phyloP scores from a whole-genome alignment of 768 basidiomycete species.

The Boletus speciosus region DNA sequence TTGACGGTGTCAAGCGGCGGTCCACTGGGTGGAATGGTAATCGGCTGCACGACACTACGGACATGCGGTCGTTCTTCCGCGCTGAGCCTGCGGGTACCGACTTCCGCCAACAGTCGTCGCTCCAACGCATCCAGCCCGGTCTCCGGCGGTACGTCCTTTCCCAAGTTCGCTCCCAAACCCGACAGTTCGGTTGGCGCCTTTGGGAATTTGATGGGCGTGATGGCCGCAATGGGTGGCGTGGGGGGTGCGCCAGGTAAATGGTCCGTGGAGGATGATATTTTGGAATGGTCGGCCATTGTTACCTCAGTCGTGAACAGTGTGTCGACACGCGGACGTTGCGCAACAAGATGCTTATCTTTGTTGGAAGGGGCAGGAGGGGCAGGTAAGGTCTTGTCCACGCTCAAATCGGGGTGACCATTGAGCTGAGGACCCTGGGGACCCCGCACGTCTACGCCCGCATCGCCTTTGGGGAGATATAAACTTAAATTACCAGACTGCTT shows the following conservation, averaged over 20 bases:
- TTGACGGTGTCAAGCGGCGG: conserved; percentile 29
- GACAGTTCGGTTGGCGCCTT: conserved; percentile 32
- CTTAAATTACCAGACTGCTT: conserved; percentile 27
- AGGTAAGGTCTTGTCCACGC: conserved; percentile 59
- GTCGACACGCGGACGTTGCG: conserved; percentile 30
- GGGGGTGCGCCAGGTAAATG: conserved; percentile 35
- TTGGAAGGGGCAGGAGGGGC: conserved; percentile 51
- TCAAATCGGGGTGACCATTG: conserved; percentile 15
- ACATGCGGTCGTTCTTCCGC: conserved; percentile 33
- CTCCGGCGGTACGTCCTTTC: conserved; percentile 30
- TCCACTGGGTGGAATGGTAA: conserved; percentile 34
- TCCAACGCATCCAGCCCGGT: conserved; percentile 75
- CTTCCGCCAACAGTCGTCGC: conserved; percentile 61
- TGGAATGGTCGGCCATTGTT: conserved; percentile 5
- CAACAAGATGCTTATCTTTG: conserved; percentile 25
- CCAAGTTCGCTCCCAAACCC: conserved; percentile 22
- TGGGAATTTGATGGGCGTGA: conserved; percentile 33
- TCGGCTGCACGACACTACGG: conserved; percentile 37
- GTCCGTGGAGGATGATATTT: conserved; percentile 14
- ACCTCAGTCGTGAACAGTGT: conserved; percentile 23
- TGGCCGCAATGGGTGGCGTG: conserved; percentile 51
- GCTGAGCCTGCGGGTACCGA: conserved; percentile 59
- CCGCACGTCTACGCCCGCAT: conserved; percentile 16
- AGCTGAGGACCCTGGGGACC: conserved; percentile 17
- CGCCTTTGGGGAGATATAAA: conserved; percentile 21